Base-by-base conservation (phyloP, 1,139 yeast species). In the Nakaseomyces sp. region DNA sequence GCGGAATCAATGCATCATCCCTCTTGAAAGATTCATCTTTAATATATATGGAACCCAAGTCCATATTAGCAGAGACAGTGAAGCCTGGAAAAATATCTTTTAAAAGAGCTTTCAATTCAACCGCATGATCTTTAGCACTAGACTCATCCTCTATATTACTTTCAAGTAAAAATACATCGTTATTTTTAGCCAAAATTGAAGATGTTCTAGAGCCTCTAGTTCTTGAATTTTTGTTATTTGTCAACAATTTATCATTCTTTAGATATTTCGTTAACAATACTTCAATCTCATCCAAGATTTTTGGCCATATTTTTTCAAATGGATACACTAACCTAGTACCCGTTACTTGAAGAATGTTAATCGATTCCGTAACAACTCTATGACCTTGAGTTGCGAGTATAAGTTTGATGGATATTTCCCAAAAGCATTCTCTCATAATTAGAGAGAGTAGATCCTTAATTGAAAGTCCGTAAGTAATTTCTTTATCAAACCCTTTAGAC, bases 321-420 rank as follows among this genome's bases (percentile, higher is more conserved):
- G 73, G 73, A 51, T 74, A 74, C 7, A 42, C 25, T n/a, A 45
- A 35, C 3, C 50, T 47, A 4, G 58, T 46, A 16, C 54, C 54
- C 3, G 66, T 51, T 12, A 55, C 47, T 41, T 61, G 60, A 8
- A 71, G 54, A 3, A 60, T 54, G 40, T 64, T 57, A 2, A 74
- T 73, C 9, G 81, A 73, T 49, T 79, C 87, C 48, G 70, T 69
- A 2, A 87, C 71, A 1, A 81, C 79, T 42, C 82, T 70, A 57
- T 85, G 89, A 29, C 77, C 75, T 64, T 86, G 94, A 20, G 86
- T 63, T 5, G 84, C 79, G 17, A 79, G 72, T 44, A 82, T 65
- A 45, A 78, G 64, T 57, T 78, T 81, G 22, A 77, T 68, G 54
- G 83, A 86, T 8, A 85, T 69, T 1, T 78, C 71, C 60, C 85